phyloP scores from a whole-genome alignment of 139 green algal species.

The Chlorella sorokiniana region DNA sequence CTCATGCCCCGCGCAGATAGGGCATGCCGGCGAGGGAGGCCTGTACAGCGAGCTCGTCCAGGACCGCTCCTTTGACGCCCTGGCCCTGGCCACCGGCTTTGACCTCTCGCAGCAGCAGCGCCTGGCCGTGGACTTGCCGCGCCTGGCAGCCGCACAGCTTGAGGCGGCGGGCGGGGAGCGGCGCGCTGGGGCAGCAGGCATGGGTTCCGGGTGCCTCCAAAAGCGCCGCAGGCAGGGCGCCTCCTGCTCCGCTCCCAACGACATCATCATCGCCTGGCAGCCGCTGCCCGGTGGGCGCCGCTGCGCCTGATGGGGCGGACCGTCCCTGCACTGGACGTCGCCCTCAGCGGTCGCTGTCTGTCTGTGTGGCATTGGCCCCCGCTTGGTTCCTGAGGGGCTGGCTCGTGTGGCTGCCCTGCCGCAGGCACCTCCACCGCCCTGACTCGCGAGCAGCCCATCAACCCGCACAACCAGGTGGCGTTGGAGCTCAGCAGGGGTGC shows the following conservation, averaged over 20 bases:
- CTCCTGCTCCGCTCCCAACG: background rate
- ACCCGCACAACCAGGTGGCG: slow-evolving; percentile 43
- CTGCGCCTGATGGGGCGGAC: background rate
- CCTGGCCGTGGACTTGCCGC: background rate
- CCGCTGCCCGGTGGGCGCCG: slow-evolving; percentile 2
- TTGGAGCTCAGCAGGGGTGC: slow-evolving; percentile 25
- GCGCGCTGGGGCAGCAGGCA: background rate
- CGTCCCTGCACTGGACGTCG: too few species aligned
- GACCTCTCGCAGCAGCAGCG: background rate
- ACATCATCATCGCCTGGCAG: slow-evolving; percentile 30
- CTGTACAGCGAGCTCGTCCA: slow-evolving; percentile 57
- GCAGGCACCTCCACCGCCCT: slow-evolving; percentile 3
- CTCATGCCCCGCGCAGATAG: slow-evolving; percentile 47
- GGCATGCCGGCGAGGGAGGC: slow-evolving; percentile 54
- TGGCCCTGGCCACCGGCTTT: slow-evolving; percentile 31
- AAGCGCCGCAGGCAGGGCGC: background rate
- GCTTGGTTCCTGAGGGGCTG: too few species aligned
- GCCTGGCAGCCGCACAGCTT: background rate
- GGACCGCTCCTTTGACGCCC: slow-evolving; percentile 50
- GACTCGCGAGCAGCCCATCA: slow-evolving; percentile 14
- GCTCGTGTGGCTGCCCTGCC: too few species aligned
- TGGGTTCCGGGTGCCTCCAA: background rate
- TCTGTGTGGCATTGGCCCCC: too few species aligned
- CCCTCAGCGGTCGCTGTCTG: too few species aligned
- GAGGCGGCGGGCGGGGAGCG: background rate